Percentiles rank a stretch among this genome's conserved stretches.
Conservation (phyloP, 2,329 filamentous ascomycete species). For the Ceratocystis huliohia region DNA sequence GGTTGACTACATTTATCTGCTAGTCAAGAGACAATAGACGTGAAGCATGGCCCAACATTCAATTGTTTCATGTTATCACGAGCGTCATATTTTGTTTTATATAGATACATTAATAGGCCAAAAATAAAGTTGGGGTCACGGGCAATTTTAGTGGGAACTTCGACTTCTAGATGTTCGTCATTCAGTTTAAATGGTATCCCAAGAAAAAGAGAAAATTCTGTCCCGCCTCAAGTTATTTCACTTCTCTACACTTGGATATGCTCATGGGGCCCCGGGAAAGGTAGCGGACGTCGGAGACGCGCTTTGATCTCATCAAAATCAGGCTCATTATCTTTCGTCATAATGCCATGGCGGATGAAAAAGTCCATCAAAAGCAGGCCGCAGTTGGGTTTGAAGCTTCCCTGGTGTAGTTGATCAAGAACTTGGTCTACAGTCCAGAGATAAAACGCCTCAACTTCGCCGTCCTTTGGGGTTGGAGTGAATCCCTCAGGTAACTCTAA, state of each 20-base stretch:
- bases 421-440: constrained; percentile 68
- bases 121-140: constrained; percentile 3
- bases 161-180: not conserved
- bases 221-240: constrained; percentile 13
- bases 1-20: constrained; percentile 86
- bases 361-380: constrained; percentile 77
- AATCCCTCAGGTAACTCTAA: constrained; percentile 59
- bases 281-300: constrained; percentile 64
- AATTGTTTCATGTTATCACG: constrained; percentile 14
- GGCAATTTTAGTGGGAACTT: not conserved
- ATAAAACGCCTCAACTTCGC: constrained; percentile 77
- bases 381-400: constrained; percentile 89
- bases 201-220: constrained; percentile 12
- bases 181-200: constrained; percentile 5
- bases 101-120: constrained; percentile 16
- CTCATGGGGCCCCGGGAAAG: constrained; percentile 58
- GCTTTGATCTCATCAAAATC: constrained; percentile 63
- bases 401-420: constrained; percentile 51
- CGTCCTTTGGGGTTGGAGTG: constrained; percentile 64
- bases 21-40: constrained; percentile 61
- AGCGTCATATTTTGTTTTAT: constrained; percentile 17
- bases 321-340: constrained; percentile 67
- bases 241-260: not conserved
- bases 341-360: constrained; percentile 69
- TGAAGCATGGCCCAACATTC: not conserved